Base-by-base conservation (phyloP, 1,284 basidiomycete species). In the Melanopsichium pennsylvanicum region DNA sequence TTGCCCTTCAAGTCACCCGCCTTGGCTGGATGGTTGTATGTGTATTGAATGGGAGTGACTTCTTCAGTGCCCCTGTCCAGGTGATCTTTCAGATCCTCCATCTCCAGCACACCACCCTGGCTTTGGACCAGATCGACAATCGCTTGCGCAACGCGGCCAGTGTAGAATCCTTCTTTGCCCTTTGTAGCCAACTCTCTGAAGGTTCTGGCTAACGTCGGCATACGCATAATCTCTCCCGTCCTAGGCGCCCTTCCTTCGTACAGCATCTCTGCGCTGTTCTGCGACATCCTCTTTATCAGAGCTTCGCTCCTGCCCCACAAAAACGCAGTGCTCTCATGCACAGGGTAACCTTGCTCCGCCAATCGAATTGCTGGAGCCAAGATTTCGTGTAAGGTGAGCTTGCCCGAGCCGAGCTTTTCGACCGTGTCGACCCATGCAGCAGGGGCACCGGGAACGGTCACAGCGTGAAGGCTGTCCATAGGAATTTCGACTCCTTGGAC, bases 361-460 rank as follows among this genome's bases (percentile, higher is more conserved):
- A 81, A 56, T 4, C 66, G 57, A 39, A 82, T 81, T 10, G 81
- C 82, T 12, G 95, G 95, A 16, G 84, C 89, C 29, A 97, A 85
- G n/a, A 94, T 85, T n/a, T 97, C 89, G 4, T 85, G 85, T 45
- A 94, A 82, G 5, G 85, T 86, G 2, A 97, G 76, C 48, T 87
- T 89, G n/a, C 91, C 90, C 63, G 87, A 90, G 11, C 95, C 95
- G 51, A 96, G 88, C 45, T 85, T 84, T 52, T 90, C 86, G 39
- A 96, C 85, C 0, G 92, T 91, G 81, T 96, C 95, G 26, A 90
- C 85, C 93, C 94, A 97, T 11, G 92, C 91, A 18, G 92, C 91
- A 1, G 93, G 90, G 16, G 91, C 90, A 39, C 94, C 93, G 60
- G 95, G 95, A 3, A 97, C 93, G 0, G 95, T 97, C 6, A 93